phyloP scores from a whole-genome alignment of 2,329 filamentous ascomycete species.

The Ceratocystis harringtonii region DNA sequence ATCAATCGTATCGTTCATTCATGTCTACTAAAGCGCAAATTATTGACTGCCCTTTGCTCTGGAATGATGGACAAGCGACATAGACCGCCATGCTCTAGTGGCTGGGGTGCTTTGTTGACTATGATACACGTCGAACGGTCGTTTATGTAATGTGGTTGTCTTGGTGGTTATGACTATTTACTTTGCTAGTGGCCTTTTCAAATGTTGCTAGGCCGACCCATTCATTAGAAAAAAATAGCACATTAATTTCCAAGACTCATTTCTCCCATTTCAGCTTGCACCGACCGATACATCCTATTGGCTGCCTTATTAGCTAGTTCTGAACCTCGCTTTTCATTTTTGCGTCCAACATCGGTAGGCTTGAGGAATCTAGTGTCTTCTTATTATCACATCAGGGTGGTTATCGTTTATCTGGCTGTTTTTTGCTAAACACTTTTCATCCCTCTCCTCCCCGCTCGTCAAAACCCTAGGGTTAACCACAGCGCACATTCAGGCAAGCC shows the following conservation, averaged over 20 bases:
- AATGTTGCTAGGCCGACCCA: not conserved
- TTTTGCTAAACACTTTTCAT: not conserved
- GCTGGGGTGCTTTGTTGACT: no score
- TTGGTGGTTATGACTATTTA: not conserved
- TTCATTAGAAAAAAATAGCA: not conserved
- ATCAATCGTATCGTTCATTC: no score
- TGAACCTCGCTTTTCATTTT: not conserved
- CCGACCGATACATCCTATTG: not conserved
- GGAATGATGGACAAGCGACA: no score
- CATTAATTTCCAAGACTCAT: not conserved
- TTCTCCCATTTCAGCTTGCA: not conserved
- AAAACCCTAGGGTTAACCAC: not conserved
- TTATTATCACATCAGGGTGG: no score
- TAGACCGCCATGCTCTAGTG: no score
- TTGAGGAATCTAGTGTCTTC: no score
- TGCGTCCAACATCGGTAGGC: not conserved
- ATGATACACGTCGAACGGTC: no score
- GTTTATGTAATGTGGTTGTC: no score
- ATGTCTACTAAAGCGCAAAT: no score
- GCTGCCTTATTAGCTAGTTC: not conserved
- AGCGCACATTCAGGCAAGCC: not conserved
- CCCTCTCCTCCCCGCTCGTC: not conserved
- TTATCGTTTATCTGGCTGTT: not conserved
- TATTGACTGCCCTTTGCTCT: no score
- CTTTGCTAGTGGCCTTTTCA: not conserved